Conservation (phyloP, 768 basidiomycete genomes). For the Panaeolus cyanescens region DNA sequence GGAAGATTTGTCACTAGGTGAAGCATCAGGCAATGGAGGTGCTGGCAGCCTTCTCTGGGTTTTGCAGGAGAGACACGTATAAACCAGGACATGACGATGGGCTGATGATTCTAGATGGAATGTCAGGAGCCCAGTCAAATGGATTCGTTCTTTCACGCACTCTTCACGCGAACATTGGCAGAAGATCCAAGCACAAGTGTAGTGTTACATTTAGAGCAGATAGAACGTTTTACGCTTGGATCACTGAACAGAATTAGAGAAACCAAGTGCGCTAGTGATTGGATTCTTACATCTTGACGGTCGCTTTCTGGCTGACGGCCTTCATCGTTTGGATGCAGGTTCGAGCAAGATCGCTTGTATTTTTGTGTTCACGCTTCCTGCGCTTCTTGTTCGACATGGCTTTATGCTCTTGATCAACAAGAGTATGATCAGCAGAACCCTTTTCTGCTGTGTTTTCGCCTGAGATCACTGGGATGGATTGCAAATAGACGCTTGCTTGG, state of each 20-base stretch:
- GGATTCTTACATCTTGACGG: constrained; percentile 69
- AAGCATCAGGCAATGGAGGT: constrained; percentile 29
- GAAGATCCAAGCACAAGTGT: constrained; percentile 72
- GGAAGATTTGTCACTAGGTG: background rate
- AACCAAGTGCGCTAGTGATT: background rate
- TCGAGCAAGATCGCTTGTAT: constrained; percentile 57
- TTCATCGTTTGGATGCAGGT: constrained; percentile 69
- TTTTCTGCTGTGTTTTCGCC: constrained; percentile 2
- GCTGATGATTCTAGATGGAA: constrained; percentile 29
- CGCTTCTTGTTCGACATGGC: constrained; percentile 14
- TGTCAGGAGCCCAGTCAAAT: background rate
- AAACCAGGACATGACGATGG: constrained; percentile 58
- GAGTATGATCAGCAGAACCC: constrained; percentile 1
- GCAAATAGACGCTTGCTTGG: constrained; percentile 73
- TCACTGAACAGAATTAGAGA: constrained; percentile 49
- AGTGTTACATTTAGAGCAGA: constrained; percentile 70
- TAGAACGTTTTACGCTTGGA: constrained; percentile 77
- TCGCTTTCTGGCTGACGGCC: constrained; percentile 72
- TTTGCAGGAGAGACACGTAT: constrained; percentile 63
- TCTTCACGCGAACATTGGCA: constrained; percentile 61
- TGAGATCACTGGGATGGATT: constrained; percentile 18
- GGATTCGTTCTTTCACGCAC: constrained; percentile 37
- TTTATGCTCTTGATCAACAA: background rate
- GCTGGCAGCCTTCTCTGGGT: constrained; percentile 67
- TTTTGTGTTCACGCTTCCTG: constrained; percentile 31